These are phyloP conservation scores for Monosporozyma solicola DNA, from an alignment of 805 yeast species.

Conservation along the genomic window DNA sequence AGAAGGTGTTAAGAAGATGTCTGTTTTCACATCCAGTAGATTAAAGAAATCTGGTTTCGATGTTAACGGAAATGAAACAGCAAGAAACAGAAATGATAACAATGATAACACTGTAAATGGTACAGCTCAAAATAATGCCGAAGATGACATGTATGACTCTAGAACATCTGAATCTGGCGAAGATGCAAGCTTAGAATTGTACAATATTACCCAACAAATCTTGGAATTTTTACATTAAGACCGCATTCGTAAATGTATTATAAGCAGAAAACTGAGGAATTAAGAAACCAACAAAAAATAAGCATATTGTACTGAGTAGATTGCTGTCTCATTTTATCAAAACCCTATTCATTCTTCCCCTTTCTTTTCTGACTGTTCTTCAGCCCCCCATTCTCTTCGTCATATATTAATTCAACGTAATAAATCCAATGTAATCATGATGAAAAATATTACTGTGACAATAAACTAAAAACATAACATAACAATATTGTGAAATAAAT, in stretches of 20 bases:
- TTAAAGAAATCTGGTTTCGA: slow-evolving; percentile 23
- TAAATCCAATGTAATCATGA: background rate
- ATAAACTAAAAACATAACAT: background rate
- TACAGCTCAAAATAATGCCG: slow-evolving; percentile 10
- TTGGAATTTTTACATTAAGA: slow-evolving; percentile 36
- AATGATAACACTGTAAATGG: slow-evolving; percentile 12
- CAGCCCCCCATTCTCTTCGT: background rate
- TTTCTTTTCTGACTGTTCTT: background rate
- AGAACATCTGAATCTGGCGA: slow-evolving; percentile 37
- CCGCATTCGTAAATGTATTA: background rate
- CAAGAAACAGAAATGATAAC: slow-evolving; percentile 10
- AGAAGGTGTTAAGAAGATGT: slow-evolving; percentile 43
- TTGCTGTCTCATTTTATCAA: background rate
- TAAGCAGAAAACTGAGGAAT: background rate
- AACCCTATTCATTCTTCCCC: background rate
- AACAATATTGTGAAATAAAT: background rate
- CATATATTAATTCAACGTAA: background rate
- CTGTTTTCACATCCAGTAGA: slow-evolving; percentile 29
- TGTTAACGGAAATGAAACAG: slow-evolving; percentile 10
- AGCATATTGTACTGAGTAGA: background rate
- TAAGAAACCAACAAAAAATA: background rate
- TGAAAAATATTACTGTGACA: background rate
- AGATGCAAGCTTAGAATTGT: slow-evolving; percentile 56
- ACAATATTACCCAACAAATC: slow-evolving; percentile 59
- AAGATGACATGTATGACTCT: slow-evolving; percentile 17